A percentile compares a stretch with the other conserved stretches of the same genome.
These are phyloP conservation scores for Termitomyces sp. DNA, from an alignment of 768 basidiomycete genomes.

Conservation along the genomic window DNA sequence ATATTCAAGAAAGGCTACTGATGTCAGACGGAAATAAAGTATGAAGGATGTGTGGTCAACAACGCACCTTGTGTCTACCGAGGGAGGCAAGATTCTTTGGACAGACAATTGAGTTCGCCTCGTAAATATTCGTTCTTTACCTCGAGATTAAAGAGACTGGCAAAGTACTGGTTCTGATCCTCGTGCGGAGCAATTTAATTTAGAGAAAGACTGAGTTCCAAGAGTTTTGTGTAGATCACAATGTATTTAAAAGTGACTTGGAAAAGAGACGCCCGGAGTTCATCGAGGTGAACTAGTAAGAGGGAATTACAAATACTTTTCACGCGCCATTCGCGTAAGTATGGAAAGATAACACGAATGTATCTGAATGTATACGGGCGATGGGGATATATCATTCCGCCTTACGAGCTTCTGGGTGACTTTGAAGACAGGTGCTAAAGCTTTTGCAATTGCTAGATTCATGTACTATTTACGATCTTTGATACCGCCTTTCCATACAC, in stretches of 20 bases:
- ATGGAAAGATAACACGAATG: too few relatives aligned
- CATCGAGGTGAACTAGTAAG: slow-evolving; percentile 8
- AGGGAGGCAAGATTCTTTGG: slow-evolving; percentile 50
- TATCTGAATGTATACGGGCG: too few relatives aligned
- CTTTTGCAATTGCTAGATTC: too few relatives aligned
- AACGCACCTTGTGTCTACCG: slow-evolving; percentile 47
- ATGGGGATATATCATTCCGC: too few relatives aligned
- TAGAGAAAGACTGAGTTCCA: slow-evolving; percentile 47
- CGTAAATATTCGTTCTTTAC: slow-evolving; percentile 46
- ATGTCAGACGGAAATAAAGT: slow-evolving; percentile 6
- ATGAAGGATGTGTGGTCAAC: not conserved
- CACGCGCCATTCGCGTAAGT: too few relatives aligned
- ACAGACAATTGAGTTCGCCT: slow-evolving; percentile 32
- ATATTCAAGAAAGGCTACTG: slow-evolving; percentile 51
- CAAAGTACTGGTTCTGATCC: slow-evolving; percentile 46
- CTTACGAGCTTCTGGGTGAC: too few relatives aligned
- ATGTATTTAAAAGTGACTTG: slow-evolving; percentile 45
- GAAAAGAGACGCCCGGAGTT: slow-evolving; percentile 11
- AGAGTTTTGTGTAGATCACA: slow-evolving; percentile 42
- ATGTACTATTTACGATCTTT: too few relatives aligned
- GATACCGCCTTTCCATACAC: too few relatives aligned
- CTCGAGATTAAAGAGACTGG: slow-evolving; percentile 47
- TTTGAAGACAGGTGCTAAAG: too few relatives aligned
- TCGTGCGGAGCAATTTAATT: slow-evolving; percentile 42
- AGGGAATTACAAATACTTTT: too few relatives aligned